These are phyloP conservation scores for Jimgerdemannia flammicorona DNA, from an alignment of 192 early-diverging fungal genomes.

Conservation along the genomic window DNA sequence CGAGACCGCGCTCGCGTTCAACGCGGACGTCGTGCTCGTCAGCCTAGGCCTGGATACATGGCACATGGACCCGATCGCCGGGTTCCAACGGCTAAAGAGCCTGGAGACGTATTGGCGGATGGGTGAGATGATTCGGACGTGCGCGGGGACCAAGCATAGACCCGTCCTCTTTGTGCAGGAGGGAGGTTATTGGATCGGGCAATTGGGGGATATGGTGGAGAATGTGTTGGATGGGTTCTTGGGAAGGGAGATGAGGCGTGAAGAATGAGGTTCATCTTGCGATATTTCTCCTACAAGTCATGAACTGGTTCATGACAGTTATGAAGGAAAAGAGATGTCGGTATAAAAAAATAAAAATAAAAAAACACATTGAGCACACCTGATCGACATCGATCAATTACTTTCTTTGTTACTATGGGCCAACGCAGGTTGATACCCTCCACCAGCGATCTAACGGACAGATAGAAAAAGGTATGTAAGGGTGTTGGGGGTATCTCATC, in stretches of 20 bases:
- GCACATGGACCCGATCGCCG: conserved; percentile 41
- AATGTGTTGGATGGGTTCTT: conserved; percentile 42
- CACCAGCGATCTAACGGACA: too few species aligned
- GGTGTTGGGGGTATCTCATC: too few species aligned
- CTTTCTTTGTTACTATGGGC: too few species aligned
- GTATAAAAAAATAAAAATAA: too few species aligned
- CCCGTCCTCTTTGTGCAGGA: conserved; percentile 54
- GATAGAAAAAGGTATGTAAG: too few species aligned
- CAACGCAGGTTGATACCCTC: too few species aligned
- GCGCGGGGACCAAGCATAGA: conserved; percentile 15
- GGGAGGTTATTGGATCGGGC: conserved; percentile 50
- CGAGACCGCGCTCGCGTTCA: conserved; percentile 37
- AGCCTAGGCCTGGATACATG: conserved; percentile 69
- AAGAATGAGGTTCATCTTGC: neutral
- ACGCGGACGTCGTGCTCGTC: conserved; percentile 54
- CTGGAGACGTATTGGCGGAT: conserved; percentile 37
- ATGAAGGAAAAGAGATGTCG: too few species aligned
- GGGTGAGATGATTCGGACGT: conserved; percentile 27
- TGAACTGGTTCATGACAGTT: too few species aligned
- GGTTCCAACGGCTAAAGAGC: conserved; percentile 31
- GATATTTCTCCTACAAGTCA: too few species aligned
- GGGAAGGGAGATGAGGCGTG: conserved; percentile 12
- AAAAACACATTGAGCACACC: too few species aligned
- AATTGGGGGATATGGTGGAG: conserved; percentile 38
- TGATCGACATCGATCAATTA: too few species aligned